Evolutionary conservation across 352 stramenopile species (phyloP), one percentile per base, ranked within the genome.

Genomic region (Peronospora belbahrii): DNA sequence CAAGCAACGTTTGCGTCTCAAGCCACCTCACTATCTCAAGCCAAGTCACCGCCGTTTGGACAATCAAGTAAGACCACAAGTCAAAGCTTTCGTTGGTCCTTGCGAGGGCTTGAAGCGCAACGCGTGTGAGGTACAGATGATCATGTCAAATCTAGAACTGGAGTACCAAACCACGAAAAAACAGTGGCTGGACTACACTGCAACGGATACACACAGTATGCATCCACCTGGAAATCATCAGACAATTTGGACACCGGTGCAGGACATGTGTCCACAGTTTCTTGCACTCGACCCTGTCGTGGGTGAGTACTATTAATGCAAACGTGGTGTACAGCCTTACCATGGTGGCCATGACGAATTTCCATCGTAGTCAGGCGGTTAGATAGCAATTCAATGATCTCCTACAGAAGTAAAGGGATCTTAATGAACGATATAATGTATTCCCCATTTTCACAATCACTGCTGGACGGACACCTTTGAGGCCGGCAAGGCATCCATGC

Each of bases 261-360:
- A 61, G 14, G 56, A 60, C 6, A 50, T 56, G 35, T 45, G 40
- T 46, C 51, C 51, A 3, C 56, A 65, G 15, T 53, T 52, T 46
- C 41, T 60, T 13, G 34, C 44, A 13, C 39, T 61, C 14, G 56
- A 65, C 18, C 36, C 39, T 1, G 24, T 53, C 6, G 22, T 45
- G 4, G 42, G 42, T 2, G 42, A 54, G 5, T 49, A 54, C 25
- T 54, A 40, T 14, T 53, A 42, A 42, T 14, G 5, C 3, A 6
- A 14, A 2, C 8, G 14, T 14, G 27, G 1, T 14, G 9, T 11
- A 39, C 33, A 23, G 33, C 7, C 2, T 39, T 7, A n/a, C 15
- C 9, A 23, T 7, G 8, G n/a, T n/a, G n/a, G n/a, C n/a, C n/a
- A n/a, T n/a, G n/a, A n/a, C n/a, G n/a, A n/a, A n/a, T n/a, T n/a